phyloP scores from a whole-genome alignment of 2,329 filamentous ascomycete genomes.

The Taxawa tesnikishii region DNA sequence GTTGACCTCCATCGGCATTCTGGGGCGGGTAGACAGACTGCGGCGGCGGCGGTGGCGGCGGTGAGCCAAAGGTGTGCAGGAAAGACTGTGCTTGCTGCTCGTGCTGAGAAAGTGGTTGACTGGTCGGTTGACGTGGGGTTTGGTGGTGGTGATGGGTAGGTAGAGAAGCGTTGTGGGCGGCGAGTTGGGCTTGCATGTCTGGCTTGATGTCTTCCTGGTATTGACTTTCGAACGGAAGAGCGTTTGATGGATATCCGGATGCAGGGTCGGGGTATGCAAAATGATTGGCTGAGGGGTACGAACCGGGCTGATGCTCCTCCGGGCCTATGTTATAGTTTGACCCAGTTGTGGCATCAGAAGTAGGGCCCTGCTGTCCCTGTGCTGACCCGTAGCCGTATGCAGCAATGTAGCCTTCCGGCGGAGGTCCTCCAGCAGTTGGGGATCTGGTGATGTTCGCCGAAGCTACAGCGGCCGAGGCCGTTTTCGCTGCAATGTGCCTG shows the following conservation, averaged over 20 bases:
- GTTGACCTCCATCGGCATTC: constrained; percentile 5
- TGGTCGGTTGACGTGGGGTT: constrained; percentile 7
- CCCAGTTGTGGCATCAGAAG: background rate
- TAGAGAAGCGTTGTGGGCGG: constrained; percentile 9
- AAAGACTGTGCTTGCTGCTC: constrained; percentile 4
- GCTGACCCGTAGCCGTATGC: constrained; percentile 17
- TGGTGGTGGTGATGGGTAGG: constrained; percentile 8
- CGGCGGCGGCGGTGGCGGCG: constrained; percentile 2
- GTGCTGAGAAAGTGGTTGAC: constrained; percentile 4
- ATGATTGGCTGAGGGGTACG: constrained; percentile 6
- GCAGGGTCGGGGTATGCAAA: constrained; percentile 12
- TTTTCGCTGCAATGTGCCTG: constrained; percentile 29
- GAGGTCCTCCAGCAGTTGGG: no score
- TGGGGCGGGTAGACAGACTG: constrained; percentile 2
- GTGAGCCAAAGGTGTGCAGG: constrained; percentile 5
- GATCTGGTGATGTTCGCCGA: constrained; percentile 14
- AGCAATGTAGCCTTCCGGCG: no score
- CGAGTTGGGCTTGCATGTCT: constrained; percentile 8
- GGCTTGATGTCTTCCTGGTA: constrained; percentile 9
- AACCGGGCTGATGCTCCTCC: constrained; percentile 1
- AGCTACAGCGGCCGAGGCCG: constrained; percentile 27
- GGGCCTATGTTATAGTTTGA: no score
- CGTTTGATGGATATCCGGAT: constrained; percentile 10
- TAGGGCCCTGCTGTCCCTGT: constrained; percentile 1
- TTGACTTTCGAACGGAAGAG: constrained; percentile 11